Evolutionary conservation across 352 stramenopile species (phyloP).

Genomic region (Plasmopara muralis): DNA sequence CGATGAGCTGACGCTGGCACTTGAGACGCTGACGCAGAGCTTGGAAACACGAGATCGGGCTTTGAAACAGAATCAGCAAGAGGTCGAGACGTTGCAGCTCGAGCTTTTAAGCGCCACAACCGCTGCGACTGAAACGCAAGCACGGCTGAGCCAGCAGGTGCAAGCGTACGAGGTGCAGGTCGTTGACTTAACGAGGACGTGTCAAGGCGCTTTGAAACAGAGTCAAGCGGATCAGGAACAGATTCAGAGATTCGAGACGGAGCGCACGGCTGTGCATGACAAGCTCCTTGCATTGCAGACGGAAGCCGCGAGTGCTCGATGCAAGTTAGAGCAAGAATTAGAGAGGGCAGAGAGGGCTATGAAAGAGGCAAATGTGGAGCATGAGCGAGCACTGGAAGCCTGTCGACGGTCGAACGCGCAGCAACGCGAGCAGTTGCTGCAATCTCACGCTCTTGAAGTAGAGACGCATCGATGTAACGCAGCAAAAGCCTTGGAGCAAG

Average conservation of each 20-base stretch:
- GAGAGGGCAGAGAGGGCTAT: slow-evolving; percentile 18
- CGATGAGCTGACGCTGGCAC: slow-evolving; percentile 36
- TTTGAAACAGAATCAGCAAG: slow-evolving; percentile 34
- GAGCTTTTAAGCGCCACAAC: slow-evolving; percentile 38
- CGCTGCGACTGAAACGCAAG: slow-evolving; percentile 30
- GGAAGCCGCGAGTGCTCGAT: slow-evolving; percentile 10
- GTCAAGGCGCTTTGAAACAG: slow-evolving; percentile 19
- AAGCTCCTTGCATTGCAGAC: slow-evolving; percentile 11
- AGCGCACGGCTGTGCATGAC: slow-evolving; percentile 27
- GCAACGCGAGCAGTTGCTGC: slow-evolving; percentile 14
- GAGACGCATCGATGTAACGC: slow-evolving; percentile 10
- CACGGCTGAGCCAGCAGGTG: slow-evolving; percentile 31
- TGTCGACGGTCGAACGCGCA: slow-evolving; percentile 20
- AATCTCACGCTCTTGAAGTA: slow-evolving; percentile 17
- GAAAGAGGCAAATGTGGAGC: slow-evolving; percentile 8
- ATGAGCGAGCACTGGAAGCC: slow-evolving; percentile 10
- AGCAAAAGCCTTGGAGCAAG: slow-evolving; percentile 14
- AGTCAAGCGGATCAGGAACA: slow-evolving; percentile 22
- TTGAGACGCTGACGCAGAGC: slow-evolving; percentile 31
- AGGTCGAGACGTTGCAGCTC: slow-evolving; percentile 33
- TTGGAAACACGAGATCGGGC: slow-evolving; percentile 34
- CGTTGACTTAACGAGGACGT: slow-evolving; percentile 30
- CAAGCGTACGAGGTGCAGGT: slow-evolving; percentile 33
- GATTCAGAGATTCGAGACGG: slow-evolving; percentile 27
- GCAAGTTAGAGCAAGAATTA: slow-evolving; percentile 22